Evolutionary conservation across 371 early-diverging fungal species (phyloP), one percentile per base, ranked within the genome.

Genomic region (Umbelopsis sp.): DNA sequence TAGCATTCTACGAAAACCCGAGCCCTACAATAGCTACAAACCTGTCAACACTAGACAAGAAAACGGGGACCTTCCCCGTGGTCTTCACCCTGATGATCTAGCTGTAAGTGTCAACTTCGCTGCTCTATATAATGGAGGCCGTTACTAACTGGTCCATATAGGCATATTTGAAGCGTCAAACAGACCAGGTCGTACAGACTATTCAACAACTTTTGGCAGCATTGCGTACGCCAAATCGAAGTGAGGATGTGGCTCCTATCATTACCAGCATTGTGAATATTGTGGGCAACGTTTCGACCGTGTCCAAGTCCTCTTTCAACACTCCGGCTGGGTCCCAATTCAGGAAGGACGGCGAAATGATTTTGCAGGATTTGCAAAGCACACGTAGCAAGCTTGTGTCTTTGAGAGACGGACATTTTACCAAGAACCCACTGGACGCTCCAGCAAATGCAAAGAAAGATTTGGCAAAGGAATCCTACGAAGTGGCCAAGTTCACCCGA

Each of bases 401-500:
- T 68, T 87, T 95, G 68, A 86, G 89, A 44, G 86, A 81, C 29
- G 69, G 70, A 0, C 80, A 87, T 35, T 74, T 81, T 20, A 48
- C 66, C 1, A 66, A 75, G 22, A 69, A 77, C 14, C 79, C 79
- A 29, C 82, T 83, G 41, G 75, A 76, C 20, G 78, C 86, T 48
- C 78, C 83, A 63, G 83, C 91, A 29, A 89, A 88, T 71, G 84
- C 88, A 67, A 97, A 95, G 78, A 94, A 96, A 71, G 85, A 90
- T 74, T 78, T 98, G 65, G 95, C 95, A 14, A 89, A 92, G 68
- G 94, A 93, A 12, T 82, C 91, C 25, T 95, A 94, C 75, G 97
- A 98, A 72, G 94, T 98, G 74, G 97, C 96, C 12, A 95, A 95
- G 77, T 89, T 79, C 69, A 91, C 92, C 29, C 93, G 93, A 72